A percentile compares a stretch with the other conserved stretches of the same genome.
phyloP scores from a whole-genome alignment of 805 yeast genomes.

The Sugiyamaella chiloensis region DNA sequence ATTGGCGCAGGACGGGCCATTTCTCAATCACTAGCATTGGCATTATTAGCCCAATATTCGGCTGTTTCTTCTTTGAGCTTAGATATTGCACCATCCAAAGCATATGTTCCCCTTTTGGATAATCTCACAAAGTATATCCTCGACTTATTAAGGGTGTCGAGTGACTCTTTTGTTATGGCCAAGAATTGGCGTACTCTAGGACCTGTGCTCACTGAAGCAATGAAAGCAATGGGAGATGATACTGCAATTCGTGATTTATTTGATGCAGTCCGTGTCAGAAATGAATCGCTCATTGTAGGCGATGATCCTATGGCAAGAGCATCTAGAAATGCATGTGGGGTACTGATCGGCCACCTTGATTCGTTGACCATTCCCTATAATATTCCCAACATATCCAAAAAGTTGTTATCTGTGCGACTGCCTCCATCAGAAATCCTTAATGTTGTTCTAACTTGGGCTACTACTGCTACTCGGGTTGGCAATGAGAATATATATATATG shows the following conservation, averaged over 20 bases:
- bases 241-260: conserved; percentile 15
- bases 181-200: conserved; percentile 30
- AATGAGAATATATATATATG: conserved; percentile 25
- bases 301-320: conserved; percentile 23
- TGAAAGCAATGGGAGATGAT: conserved; percentile 12
- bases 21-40: conserved; percentile 63
- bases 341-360: conserved; percentile 32
- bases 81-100: conserved; percentile 18
- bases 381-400: conserved; percentile 20
- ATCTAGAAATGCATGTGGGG: conserved; percentile 16
- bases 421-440: conserved; percentile 18
- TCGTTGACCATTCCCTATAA: conserved; percentile 26
- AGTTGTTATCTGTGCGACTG: conserved; percentile 14
- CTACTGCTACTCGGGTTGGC: conserved; percentile 20
- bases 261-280: conserved; percentile 22
- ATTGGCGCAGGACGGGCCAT: conserved; percentile 48
- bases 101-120: conserved; percentile 27
- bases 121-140: conserved; percentile 19
- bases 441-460: conserved; percentile 30
- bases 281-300: conserved; percentile 25
- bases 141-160: conserved; percentile 23
- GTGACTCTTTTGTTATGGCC: conserved; percentile 35
- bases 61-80: conserved; percentile 28
- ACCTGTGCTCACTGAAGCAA: conserved; percentile 27
- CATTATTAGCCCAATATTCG: conserved; percentile 43